Base-by-base conservation (phyloP, 2,329 filamentous ascomycete genomes). In the Parascedosporium putredinis region DNA sequence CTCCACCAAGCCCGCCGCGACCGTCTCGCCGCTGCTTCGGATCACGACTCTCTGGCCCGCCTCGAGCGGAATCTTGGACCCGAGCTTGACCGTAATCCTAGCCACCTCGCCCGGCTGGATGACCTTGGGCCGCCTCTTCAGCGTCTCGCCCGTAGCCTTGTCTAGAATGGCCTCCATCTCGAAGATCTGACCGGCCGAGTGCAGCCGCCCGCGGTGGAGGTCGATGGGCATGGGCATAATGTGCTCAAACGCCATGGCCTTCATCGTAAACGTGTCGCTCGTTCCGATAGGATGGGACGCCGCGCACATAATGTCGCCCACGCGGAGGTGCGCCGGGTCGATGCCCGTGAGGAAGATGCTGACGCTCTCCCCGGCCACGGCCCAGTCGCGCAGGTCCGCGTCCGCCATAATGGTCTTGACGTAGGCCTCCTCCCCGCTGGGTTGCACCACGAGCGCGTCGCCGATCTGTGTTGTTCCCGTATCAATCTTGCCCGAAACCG, bases 141-240 rank as follows among this genome's bases (percentile, higher is more conserved):
- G 61, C 1, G 84, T 69, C n/a, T 77, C 74, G 0, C 89, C 91
- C 1, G 78, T 87, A 7, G 75, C 73, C 66, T 94, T 94, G 64
- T 96, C 87, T 40, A 97, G 65, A 2, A 82, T 74, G 1, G 85
- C 86, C 7, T 84, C 68, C 55, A 97, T 74, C 54, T 80, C 77
- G 48, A 75, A 74, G 36, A 98, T 85, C 45, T 79, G 78, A 0
- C 86, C 93, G 0, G 87, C 76, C 0, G 83, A 81, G 63, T 95
- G 86, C 47, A 97, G 68, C 7, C 89, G 76, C 0, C 93, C 93
- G 18, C 88, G 75, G 63, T 96, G 90, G 7, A 98, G 81, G 59
- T 97, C 91, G 8, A 97, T 79, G 22, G 81, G 79, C 79, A 91
- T 93, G 0, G 91, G 91, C 67, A 90, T 84, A 14, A 98, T 68